Percentiles rank a stretch among this genome's conserved stretches.
Conservation (phyloP, 1,284 basidiomycete species). For the Boletus hoseneyae region DNA sequence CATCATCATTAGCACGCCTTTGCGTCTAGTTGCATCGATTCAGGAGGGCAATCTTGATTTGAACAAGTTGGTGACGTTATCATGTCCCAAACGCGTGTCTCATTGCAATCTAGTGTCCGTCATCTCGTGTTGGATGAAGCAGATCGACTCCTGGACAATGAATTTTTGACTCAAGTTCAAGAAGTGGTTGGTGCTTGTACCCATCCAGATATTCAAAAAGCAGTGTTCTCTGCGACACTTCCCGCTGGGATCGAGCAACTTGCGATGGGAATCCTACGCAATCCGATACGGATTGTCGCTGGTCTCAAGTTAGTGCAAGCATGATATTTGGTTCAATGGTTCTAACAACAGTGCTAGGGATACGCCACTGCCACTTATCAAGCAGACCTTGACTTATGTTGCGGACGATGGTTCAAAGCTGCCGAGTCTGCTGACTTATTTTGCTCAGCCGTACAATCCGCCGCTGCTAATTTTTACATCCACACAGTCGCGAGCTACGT, state of each 20-base stretch:
- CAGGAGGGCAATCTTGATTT: constrained; percentile 66
- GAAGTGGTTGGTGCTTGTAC: constrained; percentile 86
- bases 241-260: constrained; percentile 87
- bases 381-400: constrained; percentile 88
- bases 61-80: constrained; percentile 54
- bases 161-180: constrained; percentile 88
- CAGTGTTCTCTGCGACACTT: constrained; percentile 92
- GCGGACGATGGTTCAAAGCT: constrained; percentile 93
- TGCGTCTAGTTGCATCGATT: constrained; percentile 73
- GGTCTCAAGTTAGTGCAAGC: constrained; percentile 71
- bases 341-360: constrained; percentile 57
- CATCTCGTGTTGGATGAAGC: constrained; percentile 90
- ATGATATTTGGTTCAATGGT: constrained; percentile 1
- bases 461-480: constrained; percentile 94
- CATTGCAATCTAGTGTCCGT: constrained; percentile 54
- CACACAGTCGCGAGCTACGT: constrained; percentile 86
- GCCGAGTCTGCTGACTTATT: constrained; percentile 76
- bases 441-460: constrained; percentile 85
- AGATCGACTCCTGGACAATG: constrained; percentile 84
- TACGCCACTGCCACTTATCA: constrained; percentile 77
- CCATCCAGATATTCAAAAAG: constrained; percentile 73
- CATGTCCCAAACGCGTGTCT: neutral
- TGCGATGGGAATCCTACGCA: constrained; percentile 78
- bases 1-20: constrained; percentile 78
- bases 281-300: constrained; percentile 89